Conservation (phyloP, 2,329 filamentous ascomycete genomes). For the Coniella vitis region DNA sequence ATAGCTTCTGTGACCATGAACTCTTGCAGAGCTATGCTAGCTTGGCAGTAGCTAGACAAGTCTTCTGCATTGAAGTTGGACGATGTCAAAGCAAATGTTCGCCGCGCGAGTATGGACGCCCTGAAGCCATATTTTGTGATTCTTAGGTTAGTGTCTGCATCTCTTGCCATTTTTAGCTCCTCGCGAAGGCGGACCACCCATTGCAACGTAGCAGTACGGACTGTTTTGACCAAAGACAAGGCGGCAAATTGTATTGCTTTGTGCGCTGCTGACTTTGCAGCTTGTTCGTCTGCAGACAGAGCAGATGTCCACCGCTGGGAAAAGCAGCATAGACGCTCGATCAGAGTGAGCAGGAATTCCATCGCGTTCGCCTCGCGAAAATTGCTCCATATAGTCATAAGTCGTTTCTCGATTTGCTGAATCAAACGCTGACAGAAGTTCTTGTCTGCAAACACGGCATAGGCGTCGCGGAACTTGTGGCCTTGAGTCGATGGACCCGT, state of each 20-base stretch:
- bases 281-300: neutral
- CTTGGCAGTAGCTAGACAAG: conserved; percentile 28
- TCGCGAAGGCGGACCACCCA: conserved; percentile 45
- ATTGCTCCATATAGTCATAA: conserved; percentile 42
- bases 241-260: conserved; percentile 16
- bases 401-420: conserved; percentile 34
- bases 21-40: conserved; percentile 40
- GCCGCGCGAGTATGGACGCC: conserved; percentile 30
- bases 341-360: conserved; percentile 48
- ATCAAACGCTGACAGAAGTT: conserved; percentile 42
- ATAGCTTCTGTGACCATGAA: conserved; percentile 29
- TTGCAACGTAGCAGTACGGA: conserved; percentile 34
- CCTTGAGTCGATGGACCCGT: conserved; percentile 38
- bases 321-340: conserved; percentile 31
- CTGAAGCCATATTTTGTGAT: conserved; percentile 41
- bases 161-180: conserved; percentile 33
- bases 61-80: conserved; percentile 12
- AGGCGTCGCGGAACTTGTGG: conserved; percentile 36
- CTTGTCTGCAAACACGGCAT: conserved; percentile 42
- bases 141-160: conserved; percentile 31
- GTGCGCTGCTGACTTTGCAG: neutral
- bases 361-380: conserved; percentile 55
- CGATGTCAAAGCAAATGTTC: conserved; percentile 30
- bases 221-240: conserved; percentile 30
- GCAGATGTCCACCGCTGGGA: neutral